Evolutionary conservation across 352 stramenopile species (phyloP).

Genomic region (Phytopythium kandeliae): DNA sequence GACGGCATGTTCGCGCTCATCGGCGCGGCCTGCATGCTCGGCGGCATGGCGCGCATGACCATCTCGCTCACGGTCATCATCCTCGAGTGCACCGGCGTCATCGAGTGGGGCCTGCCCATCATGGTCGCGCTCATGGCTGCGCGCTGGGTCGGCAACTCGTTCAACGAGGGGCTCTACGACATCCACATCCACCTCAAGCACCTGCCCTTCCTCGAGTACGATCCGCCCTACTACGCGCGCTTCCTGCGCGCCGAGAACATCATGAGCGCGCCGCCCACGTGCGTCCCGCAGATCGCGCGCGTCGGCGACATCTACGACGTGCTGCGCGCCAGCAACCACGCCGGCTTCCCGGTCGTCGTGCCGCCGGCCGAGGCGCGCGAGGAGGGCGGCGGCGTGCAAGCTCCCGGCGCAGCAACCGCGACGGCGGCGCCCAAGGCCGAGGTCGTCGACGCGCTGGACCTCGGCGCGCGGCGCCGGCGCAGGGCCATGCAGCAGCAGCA

Average conservation of each 20-base stretch:
- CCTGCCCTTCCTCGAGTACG: conserved; percentile 75
- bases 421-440: conserved; percentile 17
- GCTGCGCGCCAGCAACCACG: conserved; percentile 58
- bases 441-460: too few relatives aligned
- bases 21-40: conserved; percentile 62
- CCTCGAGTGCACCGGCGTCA: conserved; percentile 96
- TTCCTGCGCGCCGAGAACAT: conserved; percentile 88
- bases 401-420: conserved; percentile 38
- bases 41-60: conserved; percentile 97
- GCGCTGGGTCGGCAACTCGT: conserved; percentile 96
- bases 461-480: too few relatives aligned
- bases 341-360: conserved; percentile 70
- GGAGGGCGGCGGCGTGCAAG: too few relatives aligned
- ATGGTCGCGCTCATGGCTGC: conserved; percentile 97
- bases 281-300: conserved; percentile 18
- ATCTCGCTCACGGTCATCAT: conserved; percentile 99
- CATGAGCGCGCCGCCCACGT: conserved; percentile 77
- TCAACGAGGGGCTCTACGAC: conserved; percentile 99
- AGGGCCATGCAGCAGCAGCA: too few relatives aligned
- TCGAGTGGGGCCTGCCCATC: conserved; percentile 96
- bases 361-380: conserved; percentile 20
- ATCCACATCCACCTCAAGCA: conserved; percentile 96
- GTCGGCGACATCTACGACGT: conserved; percentile 12
- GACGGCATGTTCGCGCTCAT: conserved; percentile 90
- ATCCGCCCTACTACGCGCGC: conserved; percentile 44